Evolutionary conservation across 257 asterid species (phyloP), one percentile per base, ranked within the genome.

Genomic region (Capsicum chinense): DNA sequence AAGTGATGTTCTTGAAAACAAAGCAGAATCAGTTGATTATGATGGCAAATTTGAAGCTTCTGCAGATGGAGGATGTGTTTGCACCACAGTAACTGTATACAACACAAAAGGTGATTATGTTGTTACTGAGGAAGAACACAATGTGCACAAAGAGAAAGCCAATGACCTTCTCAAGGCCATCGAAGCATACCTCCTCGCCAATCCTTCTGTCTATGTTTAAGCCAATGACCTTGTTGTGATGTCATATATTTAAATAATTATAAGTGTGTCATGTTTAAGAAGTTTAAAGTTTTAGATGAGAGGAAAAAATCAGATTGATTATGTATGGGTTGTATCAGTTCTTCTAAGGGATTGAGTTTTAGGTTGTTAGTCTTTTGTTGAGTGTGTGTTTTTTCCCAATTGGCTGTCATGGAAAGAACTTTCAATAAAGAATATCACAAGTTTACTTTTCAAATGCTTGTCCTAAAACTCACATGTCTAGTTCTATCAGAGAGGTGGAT

Each of bases 21-120:
- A 85, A 16, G n/a, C 88, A 15, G 94, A 91, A 6, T 85, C 90
- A 11, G 80, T 91, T 17, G 17, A 80, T 37, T 84, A 85, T 14
- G 88, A 76, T 19, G 14, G 83, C 8, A 87, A 87, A 47, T 59
- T 90, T n/a, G 92, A 85, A 10, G 83, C 88, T 1, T 68, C 89
- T 3, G 85, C 76, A 7, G 83, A 83, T 6, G 92, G 90, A 16
- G 90, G 90, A 54, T 82, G 88, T 80, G 68, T 87, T 54, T 60
- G 82, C 87, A 89, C 84, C 84, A 87, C 48, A 63, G 85, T 62
- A 11, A 83, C 84, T 85, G 57, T 39, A n/a, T 88, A 82, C 58
- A 56, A 88, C 83, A 83, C 91, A 9, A 87, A 88, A 58, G 91
- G 84, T 9, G 91, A 85, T 4, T 48, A 14, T 37, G 62, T 85